These are phyloP conservation scores for Aspergillus sp. DNA, from an alignment of 2,329 filamentous ascomycete genomes.

Conservation along the genomic window DNA sequence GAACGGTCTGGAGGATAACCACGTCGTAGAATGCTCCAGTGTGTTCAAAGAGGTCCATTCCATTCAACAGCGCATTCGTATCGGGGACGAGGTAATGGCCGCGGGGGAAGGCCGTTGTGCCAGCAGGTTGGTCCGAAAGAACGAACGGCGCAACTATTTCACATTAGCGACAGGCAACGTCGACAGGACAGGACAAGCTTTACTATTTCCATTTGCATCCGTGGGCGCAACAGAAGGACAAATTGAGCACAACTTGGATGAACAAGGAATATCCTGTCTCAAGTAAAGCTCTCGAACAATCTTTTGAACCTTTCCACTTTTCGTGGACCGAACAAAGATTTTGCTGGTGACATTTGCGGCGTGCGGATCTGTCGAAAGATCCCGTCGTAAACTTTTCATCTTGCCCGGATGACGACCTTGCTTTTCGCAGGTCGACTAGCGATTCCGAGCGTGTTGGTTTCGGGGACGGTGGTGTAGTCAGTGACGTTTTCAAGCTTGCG, in stretches of 20 bases:
- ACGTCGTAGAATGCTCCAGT: conserved; percentile 92
- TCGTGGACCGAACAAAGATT: conserved; percentile 90
- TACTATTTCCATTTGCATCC: conserved; percentile 76
- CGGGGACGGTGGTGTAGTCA: conserved; percentile 5
- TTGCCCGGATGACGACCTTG: conserved; percentile 17
- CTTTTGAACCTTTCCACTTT: conserved; percentile 96
- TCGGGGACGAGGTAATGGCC: conserved; percentile 95
- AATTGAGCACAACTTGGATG: conserved; percentile 76
- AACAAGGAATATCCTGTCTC: conserved; percentile 94
- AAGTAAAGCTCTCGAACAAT: conserved; percentile 96
- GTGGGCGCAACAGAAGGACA: conserved; percentile 74
- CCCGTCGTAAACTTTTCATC: conserved; percentile 64
- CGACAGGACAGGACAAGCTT: conserved; percentile 9
- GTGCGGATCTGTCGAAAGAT: conserved; percentile 51
- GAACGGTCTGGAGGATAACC: conserved; percentile 90
- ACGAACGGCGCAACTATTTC: conserved; percentile 72
- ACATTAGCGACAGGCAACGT: conserved; percentile 18
- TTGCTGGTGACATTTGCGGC: conserved; percentile 86
- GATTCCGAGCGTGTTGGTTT: conserved; percentile 20
- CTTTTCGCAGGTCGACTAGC: conserved; percentile 3
- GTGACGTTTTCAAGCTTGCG: conserved; percentile 14
- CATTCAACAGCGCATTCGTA: conserved; percentile 91
- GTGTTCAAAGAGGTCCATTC: conserved; percentile 96
- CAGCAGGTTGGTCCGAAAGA: conserved; percentile 82
- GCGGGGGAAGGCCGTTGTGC: conserved; percentile 74